Percentiles rank a stretch among this genome's conserved stretches.
phyloP scores from a whole-genome alignment of 129 eudicot species.

The Flaveria sonorensis region DNA sequence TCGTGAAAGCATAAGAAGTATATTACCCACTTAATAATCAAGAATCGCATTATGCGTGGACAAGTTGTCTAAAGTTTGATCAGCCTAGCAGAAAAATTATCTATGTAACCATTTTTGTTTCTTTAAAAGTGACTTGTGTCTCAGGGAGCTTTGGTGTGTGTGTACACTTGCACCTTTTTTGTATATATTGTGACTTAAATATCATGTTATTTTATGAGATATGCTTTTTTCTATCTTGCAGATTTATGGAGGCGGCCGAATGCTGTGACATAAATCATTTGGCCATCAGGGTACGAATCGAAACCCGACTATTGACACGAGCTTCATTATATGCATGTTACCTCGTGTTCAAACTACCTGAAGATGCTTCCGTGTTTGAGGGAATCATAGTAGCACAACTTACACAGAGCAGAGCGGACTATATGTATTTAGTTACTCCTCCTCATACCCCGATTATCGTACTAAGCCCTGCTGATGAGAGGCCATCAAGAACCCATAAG shows the following conservation, averaged over 20 bases:
- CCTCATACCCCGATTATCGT: background rate
- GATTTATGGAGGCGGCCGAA: constrained; percentile 1
- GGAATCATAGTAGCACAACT: background rate
- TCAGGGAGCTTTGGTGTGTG: too few species aligned
- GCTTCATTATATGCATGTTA: constrained; percentile 15
- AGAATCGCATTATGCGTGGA: too few species aligned
- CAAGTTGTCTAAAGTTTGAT: too few species aligned
- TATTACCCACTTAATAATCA: too few species aligned
- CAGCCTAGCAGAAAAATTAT: too few species aligned
- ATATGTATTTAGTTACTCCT: background rate
- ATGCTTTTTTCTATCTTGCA: background rate
- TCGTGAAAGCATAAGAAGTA: too few species aligned
- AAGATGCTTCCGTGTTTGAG: background rate
- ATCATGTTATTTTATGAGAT: background rate
- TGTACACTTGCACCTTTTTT: too few species aligned
- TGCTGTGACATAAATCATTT: background rate
- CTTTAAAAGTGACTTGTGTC: too few species aligned
- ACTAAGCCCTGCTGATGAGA: background rate
- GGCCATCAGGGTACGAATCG: background rate
- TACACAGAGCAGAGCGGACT: background rate
- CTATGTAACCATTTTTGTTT: too few species aligned
- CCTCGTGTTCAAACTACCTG: constrained; percentile 24
- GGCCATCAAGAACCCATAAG: background rate
- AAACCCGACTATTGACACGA: background rate
- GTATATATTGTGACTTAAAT: background rate